Conservation (phyloP, 164 flowering plant species). For the Aristolochia californica region DNA sequence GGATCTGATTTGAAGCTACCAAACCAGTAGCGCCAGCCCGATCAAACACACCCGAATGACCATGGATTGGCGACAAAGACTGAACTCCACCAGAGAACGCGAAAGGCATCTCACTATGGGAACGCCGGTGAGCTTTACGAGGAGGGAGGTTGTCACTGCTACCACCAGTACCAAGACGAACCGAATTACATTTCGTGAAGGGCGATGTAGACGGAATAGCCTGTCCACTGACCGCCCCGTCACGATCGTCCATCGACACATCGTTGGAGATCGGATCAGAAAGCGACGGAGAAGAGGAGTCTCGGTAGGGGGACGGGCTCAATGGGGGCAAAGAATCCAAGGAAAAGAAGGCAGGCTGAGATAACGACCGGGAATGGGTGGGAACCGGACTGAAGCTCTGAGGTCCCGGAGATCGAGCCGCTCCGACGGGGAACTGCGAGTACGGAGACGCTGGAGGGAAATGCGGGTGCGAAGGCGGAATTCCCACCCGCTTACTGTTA, state of each 20-base stretch:
- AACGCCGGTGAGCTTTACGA: conserved; percentile 73
- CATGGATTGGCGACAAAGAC: conserved; percentile 40
- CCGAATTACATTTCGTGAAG: conserved; percentile 15
- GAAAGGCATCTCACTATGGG: conserved; percentile 83
- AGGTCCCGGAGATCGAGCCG: conserved; percentile 25
- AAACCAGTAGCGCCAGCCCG: conserved; percentile 21
- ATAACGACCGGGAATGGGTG: conserved; percentile 72
- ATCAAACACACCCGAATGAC: conserved; percentile 29
- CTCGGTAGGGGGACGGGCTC: conserved; percentile 65
- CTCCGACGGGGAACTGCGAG: conserved; percentile 44
- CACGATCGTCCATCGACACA: conserved; percentile 64
- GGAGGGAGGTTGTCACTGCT: conserved; percentile 70
- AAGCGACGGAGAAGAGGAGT: conserved; percentile 25
- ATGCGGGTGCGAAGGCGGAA: conserved; percentile 83
- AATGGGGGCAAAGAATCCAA: conserved; percentile 81
- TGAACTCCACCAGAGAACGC: conserved; percentile 45
- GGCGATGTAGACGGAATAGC: conserved; percentile 19
- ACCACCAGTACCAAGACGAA: conserved; percentile 8
- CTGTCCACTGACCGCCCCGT: conserved; percentile 20
- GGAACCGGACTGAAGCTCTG: conserved; percentile 36
- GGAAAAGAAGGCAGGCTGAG: conserved; percentile 71
- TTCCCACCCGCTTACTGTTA: conserved; percentile 43
- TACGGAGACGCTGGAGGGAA: conserved; percentile 66
- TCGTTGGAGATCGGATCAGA: conserved; percentile 40
- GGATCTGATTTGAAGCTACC: conserved; percentile 32